Evolutionary conservation across 345 rosid species (phyloP), one percentile per base, ranked within the genome.

Genomic region (Acer saccharum): DNA sequence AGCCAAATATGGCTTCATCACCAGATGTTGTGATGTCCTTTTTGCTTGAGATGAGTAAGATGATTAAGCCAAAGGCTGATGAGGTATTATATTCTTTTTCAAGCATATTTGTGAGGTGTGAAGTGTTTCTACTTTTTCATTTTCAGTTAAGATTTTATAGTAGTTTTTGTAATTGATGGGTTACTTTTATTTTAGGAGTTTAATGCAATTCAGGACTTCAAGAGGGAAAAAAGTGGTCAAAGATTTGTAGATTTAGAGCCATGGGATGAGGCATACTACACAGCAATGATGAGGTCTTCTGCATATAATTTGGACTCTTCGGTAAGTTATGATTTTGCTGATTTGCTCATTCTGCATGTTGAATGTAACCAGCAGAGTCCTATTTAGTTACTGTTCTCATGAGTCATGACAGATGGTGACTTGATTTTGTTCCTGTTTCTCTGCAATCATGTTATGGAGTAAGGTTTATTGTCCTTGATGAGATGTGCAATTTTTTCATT

Each of bases 201-300:
- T 85, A 78, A 83, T 76, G 79, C 81, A 71, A 90, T 94, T 77
- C 81, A 85, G 84, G 82, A 87, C 43, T 90, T 91, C 66, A 95
- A 94, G 88, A 83, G 89, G 82, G 82, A 86, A 77, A 81, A 83
- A 57, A 84, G 89, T 82, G 90, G 94, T 76, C 80, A 86, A 55
- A 71, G 71, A 74, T 73, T 70, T 73, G 80, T 79, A 77, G 97
- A 89, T 80, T 77, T 95, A 75, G 94, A 95, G 83, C 98, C 98
- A 68, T 95, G 98, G 99, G 99, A 95, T 85, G 98, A 95, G 83
- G 81, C 97, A 29, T 89, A 92, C 83, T 94, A 92, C 80, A 87
- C 97, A 58, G 88, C 91, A 64, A 81, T 85, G 84, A 92, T 95
- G 97, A 95, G 89, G 81, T 89, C 97, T 50, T 91, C 95, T n/a